These are phyloP conservation scores for Paxillus ammoniavirescens DNA, from an alignment of 768 basidiomycete species.

Conservation along the genomic window DNA sequence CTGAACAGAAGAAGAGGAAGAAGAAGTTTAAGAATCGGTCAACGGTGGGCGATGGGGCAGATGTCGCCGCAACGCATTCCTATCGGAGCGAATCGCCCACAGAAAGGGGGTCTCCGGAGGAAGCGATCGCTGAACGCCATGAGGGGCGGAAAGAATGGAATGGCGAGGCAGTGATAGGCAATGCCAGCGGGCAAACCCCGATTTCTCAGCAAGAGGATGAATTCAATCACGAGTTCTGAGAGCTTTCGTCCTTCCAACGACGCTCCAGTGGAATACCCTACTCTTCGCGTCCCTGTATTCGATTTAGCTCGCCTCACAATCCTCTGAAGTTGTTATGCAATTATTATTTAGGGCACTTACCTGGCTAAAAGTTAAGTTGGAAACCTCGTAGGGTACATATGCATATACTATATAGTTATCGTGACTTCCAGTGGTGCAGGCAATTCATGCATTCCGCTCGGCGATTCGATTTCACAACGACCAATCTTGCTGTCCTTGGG, in stretches of 20 bases:
- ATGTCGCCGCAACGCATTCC: conserved; percentile 32
- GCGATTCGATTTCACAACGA: too few species aligned
- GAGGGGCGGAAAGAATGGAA: conserved; percentile 27
- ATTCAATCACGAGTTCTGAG: conserved; percentile 66
- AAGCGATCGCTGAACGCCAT: conserved; percentile 68
- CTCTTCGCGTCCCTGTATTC: background rate
- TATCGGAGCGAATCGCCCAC: conserved; percentile 34
- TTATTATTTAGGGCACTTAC: too few species aligned
- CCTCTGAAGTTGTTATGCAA: too few species aligned
- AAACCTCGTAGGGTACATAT: too few species aligned
- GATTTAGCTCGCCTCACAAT: background rate
- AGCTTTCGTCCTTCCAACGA: background rate
- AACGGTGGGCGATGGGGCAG: conserved; percentile 34
- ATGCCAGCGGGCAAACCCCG: conserved; percentile 4
- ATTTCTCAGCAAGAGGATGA: conserved; percentile 42
- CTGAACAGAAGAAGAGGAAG: conserved; percentile 56
- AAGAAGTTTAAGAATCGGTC: conserved; percentile 58
- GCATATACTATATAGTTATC: too few species aligned
- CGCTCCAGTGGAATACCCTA: conserved; percentile 5
- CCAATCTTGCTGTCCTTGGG: too few species aligned
- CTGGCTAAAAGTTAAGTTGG: too few species aligned
- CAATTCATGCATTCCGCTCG: too few species aligned
- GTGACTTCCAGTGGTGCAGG: too few species aligned
- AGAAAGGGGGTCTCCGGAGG: conserved; percentile 61
- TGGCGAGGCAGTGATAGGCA: conserved; percentile 14